Evolutionary conservation across 2,329 filamentous ascomycete genomes (phyloP), one percentile per base, ranked within the genome.

Genomic region (Beauveria sp.): DNA sequence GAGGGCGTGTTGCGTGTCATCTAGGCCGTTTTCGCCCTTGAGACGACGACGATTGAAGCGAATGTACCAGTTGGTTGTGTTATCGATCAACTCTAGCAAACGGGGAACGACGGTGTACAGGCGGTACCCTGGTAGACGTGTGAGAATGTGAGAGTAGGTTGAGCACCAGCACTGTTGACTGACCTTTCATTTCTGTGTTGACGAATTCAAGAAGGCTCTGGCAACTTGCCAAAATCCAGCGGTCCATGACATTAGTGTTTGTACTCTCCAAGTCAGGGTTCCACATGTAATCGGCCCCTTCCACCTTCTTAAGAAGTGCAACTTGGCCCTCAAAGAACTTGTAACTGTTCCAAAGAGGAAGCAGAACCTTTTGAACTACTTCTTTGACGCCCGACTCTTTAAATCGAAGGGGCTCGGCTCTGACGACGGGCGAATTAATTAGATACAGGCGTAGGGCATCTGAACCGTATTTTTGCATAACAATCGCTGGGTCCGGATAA

Each of bases 41-140:
- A 96, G 81, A 60, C 93, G 86, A 74, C 90, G 90, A 60, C 93
- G 85, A 79, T 97, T 97, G 79, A 96, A 96, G 64, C 92, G 85
- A 73, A 97, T 97, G 76, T 97, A 97, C 93, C 93, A 97, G 76
- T 98, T 98, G n/a, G 93, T 97, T 4, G 90, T 92, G 75, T 96
- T 92, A 70, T 97, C 93, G 66, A 97, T 96, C 69, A 96, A 83
- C 62, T 83, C 83, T 20, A 96, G 82, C 63, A 98, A 78, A 65
- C 90, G 84, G 8, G 93, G 93, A 50, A 96, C 92, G 50, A 98
- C 93, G 1, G 93, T 98, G 75, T 97, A 98, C 42, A 93, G 76
- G 46, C 89, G 87, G 72, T 91, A 91, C 7, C 78, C 87, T 80
- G 55, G 0, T 6, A 50, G 16, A 26, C 53, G 12, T 53, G 50